These are phyloP conservation scores for Solanum etuberosum DNA, from an alignment of 257 asterid genomes.

Conservation along the genomic window DNA sequence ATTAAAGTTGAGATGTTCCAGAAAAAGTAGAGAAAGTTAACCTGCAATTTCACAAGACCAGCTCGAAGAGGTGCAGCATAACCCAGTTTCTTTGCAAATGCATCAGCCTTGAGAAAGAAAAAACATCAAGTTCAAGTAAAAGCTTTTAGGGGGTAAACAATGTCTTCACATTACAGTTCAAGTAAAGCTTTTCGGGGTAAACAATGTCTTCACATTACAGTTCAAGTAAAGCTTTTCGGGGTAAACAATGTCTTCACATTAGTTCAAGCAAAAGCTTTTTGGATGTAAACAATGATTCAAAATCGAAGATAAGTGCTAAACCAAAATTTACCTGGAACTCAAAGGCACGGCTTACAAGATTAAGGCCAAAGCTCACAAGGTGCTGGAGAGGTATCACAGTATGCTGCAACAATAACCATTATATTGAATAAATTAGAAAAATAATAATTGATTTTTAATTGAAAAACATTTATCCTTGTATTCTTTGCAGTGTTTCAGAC, in stretches of 20 bases:
- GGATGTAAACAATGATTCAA: background rate
- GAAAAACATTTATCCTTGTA: background rate
- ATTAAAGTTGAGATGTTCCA: background rate
- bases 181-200: background rate
- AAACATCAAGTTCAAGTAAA: background rate
- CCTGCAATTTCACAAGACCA: constrained; percentile 95
- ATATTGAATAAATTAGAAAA: background rate
- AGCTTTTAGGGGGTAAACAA: background rate
- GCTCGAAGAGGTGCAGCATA: constrained; percentile 72
- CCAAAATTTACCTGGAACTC: constrained; percentile 79
- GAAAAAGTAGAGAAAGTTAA: constrained; percentile 6
- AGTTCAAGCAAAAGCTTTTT: background rate
- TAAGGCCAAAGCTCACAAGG: constrained; percentile 71
- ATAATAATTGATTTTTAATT: background rate
- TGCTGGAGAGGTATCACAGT: constrained; percentile 95
- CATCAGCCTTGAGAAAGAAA: constrained; percentile 64
- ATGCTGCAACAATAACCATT: constrained; percentile 49
- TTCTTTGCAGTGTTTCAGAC: background rate
- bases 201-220: background rate
- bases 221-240: background rate
- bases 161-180: background rate
- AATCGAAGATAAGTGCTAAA: background rate
- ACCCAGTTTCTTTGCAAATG: constrained; percentile 91
- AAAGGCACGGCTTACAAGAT: constrained; percentile 88
- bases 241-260: background rate